These are phyloP conservation scores for Rhizophlyctis rosea DNA, from an alignment of 192 early-diverging fungal genomes.

Conservation along the genomic window DNA sequence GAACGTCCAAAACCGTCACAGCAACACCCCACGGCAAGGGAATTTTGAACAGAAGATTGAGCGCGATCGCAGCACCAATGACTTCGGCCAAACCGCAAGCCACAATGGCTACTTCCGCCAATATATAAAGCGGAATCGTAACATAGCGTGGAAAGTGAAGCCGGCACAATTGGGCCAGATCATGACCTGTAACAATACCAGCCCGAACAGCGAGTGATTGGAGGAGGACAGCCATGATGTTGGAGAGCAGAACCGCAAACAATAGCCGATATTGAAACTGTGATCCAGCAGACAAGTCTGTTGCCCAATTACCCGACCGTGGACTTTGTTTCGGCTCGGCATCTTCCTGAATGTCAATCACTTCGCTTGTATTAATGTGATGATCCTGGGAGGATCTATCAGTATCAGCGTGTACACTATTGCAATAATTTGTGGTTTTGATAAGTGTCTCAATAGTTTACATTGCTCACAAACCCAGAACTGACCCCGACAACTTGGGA, in stretches of 20 bases:
- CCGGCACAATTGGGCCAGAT: conserved; percentile 71
- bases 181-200: conserved; percentile 69
- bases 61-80: conserved; percentile 79
- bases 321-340: conserved; percentile 30
- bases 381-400: neutral
- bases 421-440: too few relatives aligned
- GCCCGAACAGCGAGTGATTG: conserved; percentile 75
- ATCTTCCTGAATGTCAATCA: neutral
- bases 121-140: conserved; percentile 62
- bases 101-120: conserved; percentile 74
- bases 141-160: conserved; percentile 50
- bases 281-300: conserved; percentile 70
- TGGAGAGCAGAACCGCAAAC: conserved; percentile 71
- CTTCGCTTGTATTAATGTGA: neutral
- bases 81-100: conserved; percentile 78
- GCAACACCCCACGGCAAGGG: conserved; percentile 69
- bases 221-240: conserved; percentile 71
- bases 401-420: conserved; percentile 50
- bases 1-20: conserved; percentile 69
- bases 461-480: too few relatives aligned
- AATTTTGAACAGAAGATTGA: conserved; percentile 71
- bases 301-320: conserved; percentile 87
- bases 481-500: too few relatives aligned
- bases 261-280: conserved; percentile 69
- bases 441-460: too few relatives aligned